A percentile compares a stretch with the other conserved stretches of the same genome.
These are phyloP conservation scores for Cladochytrium replicatum DNA, from an alignment of 192 early-diverging fungal genomes.

Conservation along the genomic window DNA sequence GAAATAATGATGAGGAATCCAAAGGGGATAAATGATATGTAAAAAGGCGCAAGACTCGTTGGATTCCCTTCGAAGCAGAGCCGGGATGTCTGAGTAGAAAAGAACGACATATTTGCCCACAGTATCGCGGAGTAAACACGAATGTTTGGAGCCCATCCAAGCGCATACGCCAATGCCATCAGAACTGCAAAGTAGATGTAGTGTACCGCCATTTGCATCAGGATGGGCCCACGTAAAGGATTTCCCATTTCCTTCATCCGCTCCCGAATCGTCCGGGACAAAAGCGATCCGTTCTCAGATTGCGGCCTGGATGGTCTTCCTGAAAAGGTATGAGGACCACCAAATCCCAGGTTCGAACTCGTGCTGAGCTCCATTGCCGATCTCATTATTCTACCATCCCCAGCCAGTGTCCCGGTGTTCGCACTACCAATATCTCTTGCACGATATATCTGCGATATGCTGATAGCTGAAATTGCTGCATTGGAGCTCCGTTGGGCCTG, in stretches of 20 bases:
- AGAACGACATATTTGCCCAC: constrained; percentile 7
- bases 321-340: no score
- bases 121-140: constrained; percentile 25
- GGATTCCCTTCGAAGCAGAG: constrained; percentile 6
- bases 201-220: constrained; percentile 24
- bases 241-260: constrained; percentile 19
- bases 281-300: constrained; percentile 16
- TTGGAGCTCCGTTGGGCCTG: no score
- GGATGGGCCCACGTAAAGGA: constrained; percentile 20
- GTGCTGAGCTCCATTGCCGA: no score
- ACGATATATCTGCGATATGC: no score
- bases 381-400: no score
- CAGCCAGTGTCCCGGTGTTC: no score
- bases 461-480: no score
- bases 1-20: constrained; percentile 23
- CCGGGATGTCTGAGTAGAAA: constrained; percentile 17
- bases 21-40: constrained; percentile 27
- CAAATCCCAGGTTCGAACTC: no score
- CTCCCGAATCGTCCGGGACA: constrained; percentile 8
- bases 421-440: no score
- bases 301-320: neutral
- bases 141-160: constrained; percentile 23
- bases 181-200: constrained; percentile 25
- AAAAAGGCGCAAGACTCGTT: constrained; percentile 21
- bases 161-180: constrained; percentile 13